Evolutionary conservation across 176 grass and related monocot genomes (phyloP), one percentile per base, ranked within the genome.

Genomic region (Avena atlantica): DNA sequence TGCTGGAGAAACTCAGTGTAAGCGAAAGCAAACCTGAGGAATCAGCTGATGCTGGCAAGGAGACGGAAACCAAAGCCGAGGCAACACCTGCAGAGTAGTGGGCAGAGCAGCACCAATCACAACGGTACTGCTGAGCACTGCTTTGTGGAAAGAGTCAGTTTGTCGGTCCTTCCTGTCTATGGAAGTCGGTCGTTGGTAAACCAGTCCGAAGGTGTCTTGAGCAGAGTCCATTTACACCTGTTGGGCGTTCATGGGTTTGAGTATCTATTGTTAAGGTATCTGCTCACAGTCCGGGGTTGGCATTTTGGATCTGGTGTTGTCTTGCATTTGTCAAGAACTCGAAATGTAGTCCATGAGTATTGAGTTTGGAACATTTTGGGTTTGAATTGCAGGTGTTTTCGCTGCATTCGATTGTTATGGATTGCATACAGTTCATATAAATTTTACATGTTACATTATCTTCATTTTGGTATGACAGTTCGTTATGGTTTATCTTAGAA

Each of bases 1-100:
- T 92, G 20, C 57, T 92, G 45, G 93, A 95, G 81, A 92, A 93
- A 51, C 89, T 95, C 17, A 91, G 74, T 4, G 91, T 95, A 8
- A 86, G 68, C 2, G 89, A 84, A 83, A 84, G 40, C 42, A 93
- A 91, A 65, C 75, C 75, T 14, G 92, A 81, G 44, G 83, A 80
- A 67, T 37, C 92, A 7, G 6, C 36, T 31, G 66, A 69, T 31
- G 79, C 72, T 60, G 20, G 47, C 77, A 88, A 79, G 40, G 81
- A 74, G 21, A 36, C 44, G 12, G 86, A 86, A 69, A 83, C 63
- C 37, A 88, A 93, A 74, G 5, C 66, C 0, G 82, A 53, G 3
- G 15, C 73, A 48, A 16, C 78, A 48, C 37, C 78, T 12, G 56
- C 83, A 0, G 83, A 92, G 64, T 89, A 92, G 82, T 70, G 25